phyloP scores from a whole-genome alignment of 2,329 filamentous ascomycete species.

The Pestalotiopsis sp. region DNA sequence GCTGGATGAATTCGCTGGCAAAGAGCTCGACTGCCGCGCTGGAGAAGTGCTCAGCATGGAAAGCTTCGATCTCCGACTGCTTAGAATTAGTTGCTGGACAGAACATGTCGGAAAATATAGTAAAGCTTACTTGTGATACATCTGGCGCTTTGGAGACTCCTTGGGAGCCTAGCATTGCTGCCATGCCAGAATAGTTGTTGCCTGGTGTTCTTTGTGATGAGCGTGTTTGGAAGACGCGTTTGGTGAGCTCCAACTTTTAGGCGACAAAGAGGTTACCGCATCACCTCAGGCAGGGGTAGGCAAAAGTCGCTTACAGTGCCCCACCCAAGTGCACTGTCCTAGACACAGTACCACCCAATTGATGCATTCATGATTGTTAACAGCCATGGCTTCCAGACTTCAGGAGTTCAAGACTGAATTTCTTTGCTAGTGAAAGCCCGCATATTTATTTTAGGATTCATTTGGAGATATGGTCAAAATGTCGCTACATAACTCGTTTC shows the following conservation, averaged over 20 bases:
- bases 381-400: no score
- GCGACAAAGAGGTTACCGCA: not conserved
- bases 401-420: no score
- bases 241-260: not conserved
- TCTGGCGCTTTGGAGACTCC: slow-evolving; percentile 32
- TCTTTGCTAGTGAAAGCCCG: no score
- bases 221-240: not conserved
- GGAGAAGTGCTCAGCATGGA: slow-evolving; percentile 65
- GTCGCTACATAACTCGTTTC: not conserved
- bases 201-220: not conserved
- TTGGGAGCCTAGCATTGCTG: slow-evolving; percentile 18
- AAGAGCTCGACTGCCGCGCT: slow-evolving; percentile 48
- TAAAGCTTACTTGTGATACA: slow-evolving; percentile 39
- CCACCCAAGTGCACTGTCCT: not conserved
- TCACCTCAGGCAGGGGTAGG: not conserved
- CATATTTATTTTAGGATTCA: not conserved
- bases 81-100: slow-evolving; percentile 22
- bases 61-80: slow-evolving; percentile 62
- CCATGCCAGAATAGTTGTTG: slow-evolving; percentile 20
- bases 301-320: not conserved
- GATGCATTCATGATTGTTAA: no score
- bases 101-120: not conserved
- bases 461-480: not conserved
- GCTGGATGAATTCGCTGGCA: slow-evolving; percentile 45
- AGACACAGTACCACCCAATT: no score